Conservation (phyloP, 805 yeast species). For the Ogataea ramenticola region DNA sequence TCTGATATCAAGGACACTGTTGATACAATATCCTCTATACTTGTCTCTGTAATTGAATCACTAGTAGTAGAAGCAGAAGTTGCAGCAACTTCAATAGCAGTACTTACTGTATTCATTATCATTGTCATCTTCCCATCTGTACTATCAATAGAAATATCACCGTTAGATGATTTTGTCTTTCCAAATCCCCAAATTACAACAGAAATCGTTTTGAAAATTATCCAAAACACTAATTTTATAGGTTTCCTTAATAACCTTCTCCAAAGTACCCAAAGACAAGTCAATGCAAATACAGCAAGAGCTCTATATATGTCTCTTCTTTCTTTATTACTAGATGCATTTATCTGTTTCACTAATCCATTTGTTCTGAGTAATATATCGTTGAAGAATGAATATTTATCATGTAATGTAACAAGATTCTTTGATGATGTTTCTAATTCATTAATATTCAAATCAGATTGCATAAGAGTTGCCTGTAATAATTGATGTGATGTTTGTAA, state of each 20-base stretch:
- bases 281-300: slow-evolving; percentile 35
- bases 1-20: no score
- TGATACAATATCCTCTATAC: no score
- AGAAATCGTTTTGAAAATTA: slow-evolving; percentile 31
- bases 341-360: slow-evolving; percentile 41
- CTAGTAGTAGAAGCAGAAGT: background rate
- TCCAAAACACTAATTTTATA: slow-evolving; percentile 37
- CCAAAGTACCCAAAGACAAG: slow-evolving; percentile 45
- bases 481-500: slow-evolving; percentile 41
- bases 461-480: slow-evolving; percentile 41
- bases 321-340: slow-evolving; percentile 43
- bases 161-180: slow-evolving; percentile 1
- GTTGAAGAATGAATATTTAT: slow-evolving; percentile 34
- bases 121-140: background rate
- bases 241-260: slow-evolving; percentile 40
- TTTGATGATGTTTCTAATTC: slow-evolving; percentile 39
- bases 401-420: slow-evolving; percentile 33
- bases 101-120: background rate
- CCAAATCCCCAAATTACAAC: slow-evolving; percentile 10
- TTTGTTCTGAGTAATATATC: slow-evolving; percentile 34
- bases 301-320: slow-evolving; percentile 41
- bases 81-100: background rate
- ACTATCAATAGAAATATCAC: background rate
- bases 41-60: no score
- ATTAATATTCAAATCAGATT: slow-evolving; percentile 43